A percentile compares a stretch with the other conserved stretches of the same genome.
Conservation (phyloP, 768 basidiomycete genomes). For the Mycena polygramma region DNA sequence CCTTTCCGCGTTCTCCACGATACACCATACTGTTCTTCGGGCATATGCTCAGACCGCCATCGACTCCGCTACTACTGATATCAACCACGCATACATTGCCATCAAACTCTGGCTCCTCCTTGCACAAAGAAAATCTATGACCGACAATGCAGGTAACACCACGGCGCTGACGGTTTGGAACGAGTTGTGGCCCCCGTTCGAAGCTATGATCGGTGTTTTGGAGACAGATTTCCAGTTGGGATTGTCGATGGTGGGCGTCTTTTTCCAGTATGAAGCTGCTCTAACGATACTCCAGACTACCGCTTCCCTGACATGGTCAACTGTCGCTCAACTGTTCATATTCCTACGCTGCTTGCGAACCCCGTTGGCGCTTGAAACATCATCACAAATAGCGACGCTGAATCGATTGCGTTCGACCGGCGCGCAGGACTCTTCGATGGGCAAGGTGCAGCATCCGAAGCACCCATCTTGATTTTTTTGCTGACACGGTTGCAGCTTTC, state of each 20-base stretch:
- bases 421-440: slow-evolving; percentile 61
- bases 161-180: slow-evolving; percentile 72
- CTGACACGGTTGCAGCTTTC: slow-evolving; percentile 56
- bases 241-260: slow-evolving; percentile 53
- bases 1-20: slow-evolving; percentile 62
- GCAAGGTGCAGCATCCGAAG: slow-evolving; percentile 57
- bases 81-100: slow-evolving; percentile 77
- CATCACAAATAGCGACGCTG: slow-evolving; percentile 63
- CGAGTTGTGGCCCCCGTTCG: slow-evolving; percentile 82
- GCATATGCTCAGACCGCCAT: slow-evolving; percentile 53
- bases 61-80: slow-evolving; percentile 64
- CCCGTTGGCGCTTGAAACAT: slow-evolving; percentile 66
- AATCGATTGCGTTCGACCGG: slow-evolving; percentile 62
- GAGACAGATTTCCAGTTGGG: slow-evolving; percentile 62
- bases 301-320: slow-evolving; percentile 66
- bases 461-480: not conserved
- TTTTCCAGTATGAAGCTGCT: not conserved
- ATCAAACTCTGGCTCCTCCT: slow-evolving; percentile 82
- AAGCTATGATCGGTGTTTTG: slow-evolving; percentile 62
- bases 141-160: slow-evolving; percentile 45
- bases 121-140: slow-evolving; percentile 54
- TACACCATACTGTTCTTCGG: slow-evolving; percentile 62
- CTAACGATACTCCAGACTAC: slow-evolving; percentile 57
- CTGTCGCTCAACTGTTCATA: slow-evolving; percentile 74
- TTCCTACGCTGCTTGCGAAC: slow-evolving; percentile 71